A percentile compares a stretch with the other conserved stretches of the same genome.
phyloP scores from a whole-genome alignment of 805 yeast genomes.

The Candida ponderosae region DNA sequence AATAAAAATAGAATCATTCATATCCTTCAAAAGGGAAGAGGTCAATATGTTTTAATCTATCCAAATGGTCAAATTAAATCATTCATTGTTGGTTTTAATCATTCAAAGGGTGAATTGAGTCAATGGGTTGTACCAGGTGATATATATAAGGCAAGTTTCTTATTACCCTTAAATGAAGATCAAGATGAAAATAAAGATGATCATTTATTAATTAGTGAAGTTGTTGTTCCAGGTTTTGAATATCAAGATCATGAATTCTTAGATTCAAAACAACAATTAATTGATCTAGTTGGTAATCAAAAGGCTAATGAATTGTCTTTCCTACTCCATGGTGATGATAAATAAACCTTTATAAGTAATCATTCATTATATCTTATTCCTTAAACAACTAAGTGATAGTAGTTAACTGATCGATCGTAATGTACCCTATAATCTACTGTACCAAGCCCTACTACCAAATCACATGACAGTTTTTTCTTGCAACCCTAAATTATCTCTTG shows the following conservation, averaged over 20 bases:
- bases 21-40: conserved; percentile 46
- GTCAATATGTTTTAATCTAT: conserved; percentile 44
- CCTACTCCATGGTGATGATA: too few species aligned
- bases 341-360: conserved; percentile 13
- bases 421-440: too few species aligned
- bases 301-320: conserved; percentile 28
- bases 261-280: conserved; percentile 24
- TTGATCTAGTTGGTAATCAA: conserved; percentile 27
- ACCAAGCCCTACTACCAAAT: too few species aligned
- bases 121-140: conserved; percentile 65
- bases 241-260: conserved; percentile 44
- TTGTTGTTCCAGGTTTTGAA: conserved; percentile 57
- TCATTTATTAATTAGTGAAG: conserved; percentile 42
- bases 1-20: conserved; percentile 48
- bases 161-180: conserved; percentile 27
- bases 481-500: too few species aligned
- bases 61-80: conserved; percentile 42
- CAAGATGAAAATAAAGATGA: conserved; percentile 27
- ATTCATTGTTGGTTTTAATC: conserved; percentile 46
- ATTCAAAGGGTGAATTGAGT: conserved; percentile 36
- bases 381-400: too few species aligned
- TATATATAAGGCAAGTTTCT: conserved; percentile 47
- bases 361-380: too few species aligned
- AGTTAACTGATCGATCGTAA: too few species aligned
- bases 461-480: too few species aligned